Evolutionary conservation across 352 stramenopile genomes (phyloP).

Genomic region (Phytophthora constricta): DNA sequence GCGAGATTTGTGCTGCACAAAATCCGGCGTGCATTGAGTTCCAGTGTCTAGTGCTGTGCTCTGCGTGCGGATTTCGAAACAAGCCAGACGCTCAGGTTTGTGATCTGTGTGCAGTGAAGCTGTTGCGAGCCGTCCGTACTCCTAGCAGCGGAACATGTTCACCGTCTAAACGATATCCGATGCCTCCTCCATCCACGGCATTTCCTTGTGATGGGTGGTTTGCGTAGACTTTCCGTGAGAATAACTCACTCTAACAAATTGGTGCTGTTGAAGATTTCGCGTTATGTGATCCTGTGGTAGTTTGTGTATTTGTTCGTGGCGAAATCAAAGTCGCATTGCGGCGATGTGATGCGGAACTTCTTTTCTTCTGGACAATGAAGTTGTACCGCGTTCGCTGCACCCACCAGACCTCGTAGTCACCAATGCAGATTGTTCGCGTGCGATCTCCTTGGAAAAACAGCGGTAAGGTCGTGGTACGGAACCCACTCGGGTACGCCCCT

Average conservation of each 20-base stretch:
- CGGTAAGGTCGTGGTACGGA: conserved; percentile 76
- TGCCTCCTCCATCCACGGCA: conserved; percentile 1
- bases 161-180: conserved; percentile 23
- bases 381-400: conserved; percentile 83
- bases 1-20: conserved; percentile 79
- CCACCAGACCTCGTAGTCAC: conserved; percentile 90
- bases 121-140: conserved; percentile 20
- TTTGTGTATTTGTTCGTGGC: conserved; percentile 83
- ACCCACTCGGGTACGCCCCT: conserved; percentile 74
- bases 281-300: conserved; percentile 50
- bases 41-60: conserved; percentile 62
- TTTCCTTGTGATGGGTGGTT: conserved; percentile 28
- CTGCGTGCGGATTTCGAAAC: conserved; percentile 74
- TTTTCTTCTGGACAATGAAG: conserved; percentile 89
- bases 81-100: conserved; percentile 47
- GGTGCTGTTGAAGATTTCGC: neutral
- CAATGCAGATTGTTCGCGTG: conserved; percentile 67
- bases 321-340: conserved; percentile 82
- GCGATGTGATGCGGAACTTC: conserved; percentile 61
- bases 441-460: conserved; percentile 75
- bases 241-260: neutral
- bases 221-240: conserved; percentile 2
- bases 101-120: conserved; percentile 61
- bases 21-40: conserved; percentile 65
- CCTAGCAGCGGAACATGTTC: conserved; percentile 16